These are phyloP conservation scores for Emergomyces pasteurianus DNA, from an alignment of 2,329 filamentous ascomycete genomes.

Conservation along the genomic window DNA sequence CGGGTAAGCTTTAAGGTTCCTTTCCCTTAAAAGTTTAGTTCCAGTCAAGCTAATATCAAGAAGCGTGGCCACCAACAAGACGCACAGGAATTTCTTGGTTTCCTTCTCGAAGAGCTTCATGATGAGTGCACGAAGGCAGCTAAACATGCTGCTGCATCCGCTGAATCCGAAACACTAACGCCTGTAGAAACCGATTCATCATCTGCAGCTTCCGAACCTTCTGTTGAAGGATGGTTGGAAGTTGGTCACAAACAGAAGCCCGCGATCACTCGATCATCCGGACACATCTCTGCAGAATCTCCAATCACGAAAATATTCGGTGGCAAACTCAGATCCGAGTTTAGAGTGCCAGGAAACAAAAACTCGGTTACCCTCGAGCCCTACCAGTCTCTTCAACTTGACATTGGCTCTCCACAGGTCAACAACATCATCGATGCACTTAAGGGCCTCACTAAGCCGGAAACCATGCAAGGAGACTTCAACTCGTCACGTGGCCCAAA, in stretches of 20 bases:
- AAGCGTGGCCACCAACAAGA: constrained; percentile 93
- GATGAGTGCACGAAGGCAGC: constrained; percentile 81
- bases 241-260: constrained; percentile 86
- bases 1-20: constrained; percentile 45
- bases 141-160: constrained; percentile 36
- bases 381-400: constrained; percentile 86
- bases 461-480: constrained; percentile 77
- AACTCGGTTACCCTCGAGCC: constrained; percentile 86
- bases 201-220: constrained; percentile 24
- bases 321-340: constrained; percentile 77
- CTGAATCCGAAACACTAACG: constrained; percentile 35
- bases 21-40: background rate
- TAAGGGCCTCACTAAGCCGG: constrained; percentile 68
- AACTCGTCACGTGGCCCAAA: constrained; percentile 65
- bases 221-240: constrained; percentile 72
- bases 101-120: constrained; percentile 81
- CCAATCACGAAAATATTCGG: constrained; percentile 93
- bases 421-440: constrained; percentile 88
- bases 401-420: constrained; percentile 78
- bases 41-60: constrained; percentile 13
- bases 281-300: constrained; percentile 57
- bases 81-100: constrained; percentile 91
- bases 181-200: constrained; percentile 31
- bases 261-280: constrained; percentile 75
- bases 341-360: constrained; percentile 75